Conservation (phyloP, 78 protist species). For the Dictyostelium intermedium region DNA sequence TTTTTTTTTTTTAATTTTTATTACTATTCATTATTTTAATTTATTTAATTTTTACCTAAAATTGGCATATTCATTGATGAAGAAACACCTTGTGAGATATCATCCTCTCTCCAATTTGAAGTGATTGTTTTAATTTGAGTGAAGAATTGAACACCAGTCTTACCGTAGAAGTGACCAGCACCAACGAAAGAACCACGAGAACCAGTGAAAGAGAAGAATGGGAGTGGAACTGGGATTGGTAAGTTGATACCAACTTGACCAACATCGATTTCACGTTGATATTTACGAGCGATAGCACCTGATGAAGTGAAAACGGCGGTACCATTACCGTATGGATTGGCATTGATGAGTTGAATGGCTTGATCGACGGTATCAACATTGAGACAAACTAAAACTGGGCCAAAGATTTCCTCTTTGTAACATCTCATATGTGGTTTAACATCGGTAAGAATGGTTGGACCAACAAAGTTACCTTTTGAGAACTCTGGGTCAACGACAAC, state of each 20-base stretch:
- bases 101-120: conserved; percentile 89
- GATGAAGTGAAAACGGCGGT: conserved; percentile 97
- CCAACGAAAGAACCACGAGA: conserved; percentile 92
- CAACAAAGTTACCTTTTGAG: conserved; percentile 95
- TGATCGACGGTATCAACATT: conserved; percentile 95
- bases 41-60: not conserved
- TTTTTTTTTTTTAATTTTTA: too few species aligned
- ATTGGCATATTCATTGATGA: conserved; percentile 40
- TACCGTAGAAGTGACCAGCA: conserved; percentile 94
- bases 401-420: conserved; percentile 98
- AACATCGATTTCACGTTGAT: conserved; percentile 91
- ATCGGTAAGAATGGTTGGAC: conserved; percentile 94
- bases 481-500: conserved; percentile 79
- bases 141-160: conserved; percentile 91
- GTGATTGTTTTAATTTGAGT: conserved; percentile 96
- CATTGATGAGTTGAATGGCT: conserved; percentile 96
- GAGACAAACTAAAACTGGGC: conserved; percentile 92
- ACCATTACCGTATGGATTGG: conserved; percentile 98
- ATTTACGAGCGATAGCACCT: conserved; percentile 97
- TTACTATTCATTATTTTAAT: too few species aligned
- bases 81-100: conserved; percentile 81
- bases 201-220: conserved; percentile 98
- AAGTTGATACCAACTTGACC: conserved; percentile 97
- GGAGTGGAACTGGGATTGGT: conserved; percentile 98
- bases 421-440: conserved; percentile 86